phyloP scores from a whole-genome alignment of 768 basidiomycete genomes.

The Suillus ampliporus region DNA sequence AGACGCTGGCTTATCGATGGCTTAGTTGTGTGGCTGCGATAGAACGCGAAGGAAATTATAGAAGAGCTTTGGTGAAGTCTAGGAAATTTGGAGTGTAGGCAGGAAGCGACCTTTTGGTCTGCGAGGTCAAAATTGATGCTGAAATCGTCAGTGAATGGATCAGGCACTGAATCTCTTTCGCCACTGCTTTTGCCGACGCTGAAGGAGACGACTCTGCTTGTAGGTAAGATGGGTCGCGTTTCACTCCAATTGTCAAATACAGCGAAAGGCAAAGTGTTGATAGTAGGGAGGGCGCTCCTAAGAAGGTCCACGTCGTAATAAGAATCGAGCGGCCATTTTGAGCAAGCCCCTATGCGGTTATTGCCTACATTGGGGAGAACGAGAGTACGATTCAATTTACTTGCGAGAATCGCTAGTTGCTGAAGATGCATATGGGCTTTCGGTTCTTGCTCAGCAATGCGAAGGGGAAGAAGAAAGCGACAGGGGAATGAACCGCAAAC shows the following conservation, averaged over 20 bases:
- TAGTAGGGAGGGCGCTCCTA: conserved; percentile 16
- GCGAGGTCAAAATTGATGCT: not conserved
- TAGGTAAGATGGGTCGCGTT: conserved; percentile 29
- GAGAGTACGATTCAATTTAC: conserved; percentile 55
- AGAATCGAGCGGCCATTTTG: conserved; percentile 49
- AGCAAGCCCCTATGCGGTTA: conserved; percentile 58
- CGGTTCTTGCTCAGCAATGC: conserved; percentile 62
- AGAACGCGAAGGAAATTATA: conserved; percentile 16
- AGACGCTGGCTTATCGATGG: conserved; percentile 21
- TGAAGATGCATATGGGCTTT: conserved; percentile 61
- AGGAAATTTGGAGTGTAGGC: conserved; percentile 25
- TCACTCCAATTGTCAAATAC: conserved; percentile 47
- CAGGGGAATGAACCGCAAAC: conserved; percentile 37
- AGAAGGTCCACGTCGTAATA: conserved; percentile 51
- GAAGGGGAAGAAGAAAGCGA: conserved; percentile 54
- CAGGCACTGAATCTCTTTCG: not conserved
- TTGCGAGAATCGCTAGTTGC: conserved; percentile 56
- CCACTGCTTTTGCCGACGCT: conserved; percentile 25
- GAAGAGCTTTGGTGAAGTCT: conserved; percentile 11
- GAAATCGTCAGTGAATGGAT: not conserved
- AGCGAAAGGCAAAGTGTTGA: conserved; percentile 38
- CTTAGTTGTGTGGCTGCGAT: conserved; percentile 6
- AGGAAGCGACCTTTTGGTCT: conserved; percentile 26
- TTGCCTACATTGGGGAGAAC: conserved; percentile 67
- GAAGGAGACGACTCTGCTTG: conserved; percentile 45